Base-by-base conservation (phyloP, 2,329 filamentous ascomycete species). In the Fusarium praegraminearum region DNA sequence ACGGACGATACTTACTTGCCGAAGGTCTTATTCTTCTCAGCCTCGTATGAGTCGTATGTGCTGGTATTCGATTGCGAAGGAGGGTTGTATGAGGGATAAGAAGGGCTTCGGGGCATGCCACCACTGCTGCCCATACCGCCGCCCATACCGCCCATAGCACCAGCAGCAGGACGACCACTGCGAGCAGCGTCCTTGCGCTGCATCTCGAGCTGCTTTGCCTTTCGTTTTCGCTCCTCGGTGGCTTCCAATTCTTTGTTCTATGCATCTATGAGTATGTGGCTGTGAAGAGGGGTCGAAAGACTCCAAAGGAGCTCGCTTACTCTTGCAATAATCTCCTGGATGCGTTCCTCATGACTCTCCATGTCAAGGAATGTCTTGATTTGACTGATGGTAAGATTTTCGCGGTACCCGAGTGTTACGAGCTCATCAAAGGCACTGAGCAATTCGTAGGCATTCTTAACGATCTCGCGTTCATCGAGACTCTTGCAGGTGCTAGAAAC, bases 331-430 rank as follows among this genome's bases (percentile, higher is more conserved):
- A 98, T 99, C 79, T 98, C 96, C 81, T 99, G 96, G 74, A 99
- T 98, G 78, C 96, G 90, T 86, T 99, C 96, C 82, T 99, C 97
- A 77, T 99, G 96, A 81, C 92, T 96, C 82, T 99, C 96, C 96
- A 99, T 99, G 78, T 98, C 97, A 73, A 99, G 82, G 86, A 99
- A 99, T 4, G 96, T 98, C 87, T 97, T 98, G 85, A 99, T 99
- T 83, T 99, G 97, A 81, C 90, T 93, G 76, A 99, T 89, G 26
- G 95, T 97, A 73, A 99, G 84, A 81, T 99, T 99, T 84, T 99
- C 96, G 77, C 96, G 85, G 83, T 99, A 98, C 15, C 96, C 96
- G 69, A 97, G 85, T 1, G 95, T 98, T 65, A 99, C 95, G 62
- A 99, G 87, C 84, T 99, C 96, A 77, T 99, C 96, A 76, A 98